Percentiles rank a stretch among this genome's conserved stretches.
Conservation (phyloP, 495 filamentous ascomycete species). For the Daldinia vernicosa region DNA sequence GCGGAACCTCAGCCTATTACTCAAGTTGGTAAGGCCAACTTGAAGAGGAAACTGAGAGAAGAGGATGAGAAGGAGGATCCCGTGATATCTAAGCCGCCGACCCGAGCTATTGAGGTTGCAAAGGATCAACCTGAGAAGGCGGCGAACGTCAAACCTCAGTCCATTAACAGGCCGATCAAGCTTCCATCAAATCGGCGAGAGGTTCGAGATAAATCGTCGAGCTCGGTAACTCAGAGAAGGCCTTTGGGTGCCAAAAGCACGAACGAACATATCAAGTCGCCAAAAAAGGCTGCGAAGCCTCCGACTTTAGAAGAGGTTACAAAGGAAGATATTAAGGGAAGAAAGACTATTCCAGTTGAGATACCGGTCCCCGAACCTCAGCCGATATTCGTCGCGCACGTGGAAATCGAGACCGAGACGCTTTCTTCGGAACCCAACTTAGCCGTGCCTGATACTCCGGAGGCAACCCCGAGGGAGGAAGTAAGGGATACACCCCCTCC, state of each 20-base stretch:
- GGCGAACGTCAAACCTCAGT: slow-evolving; percentile 22
- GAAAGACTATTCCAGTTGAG: slow-evolving; percentile 31
- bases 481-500: slow-evolving; percentile 65
- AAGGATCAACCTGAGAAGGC: slow-evolving; percentile 38
- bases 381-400: slow-evolving; percentile 21
- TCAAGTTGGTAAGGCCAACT: slow-evolving; percentile 38
- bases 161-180: slow-evolving; percentile 45
- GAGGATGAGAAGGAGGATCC: slow-evolving; percentile 50
- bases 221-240: slow-evolving; percentile 43
- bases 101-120: background rate
- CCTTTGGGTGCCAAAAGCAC: slow-evolving; percentile 57
- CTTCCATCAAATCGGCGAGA: slow-evolving; percentile 40
- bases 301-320: slow-evolving; percentile 32
- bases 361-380: slow-evolving; percentile 36
- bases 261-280: slow-evolving; percentile 56
- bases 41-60: slow-evolving; percentile 47
- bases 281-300: slow-evolving; percentile 49
- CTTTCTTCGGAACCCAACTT: slow-evolving; percentile 44
- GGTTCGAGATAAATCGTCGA: slow-evolving; percentile 38
- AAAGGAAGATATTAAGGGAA: slow-evolving; percentile 30
- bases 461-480: slow-evolving; percentile 41
- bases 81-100: slow-evolving; percentile 14
- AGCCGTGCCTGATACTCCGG: slow-evolving; percentile 51
- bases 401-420: slow-evolving; percentile 48
- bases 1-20: slow-evolving; percentile 12